Evolutionary conservation across 116 monocot species (phyloP), one percentile per base, ranked within the genome.

Genomic region (Cymodocea nodosa): DNA sequence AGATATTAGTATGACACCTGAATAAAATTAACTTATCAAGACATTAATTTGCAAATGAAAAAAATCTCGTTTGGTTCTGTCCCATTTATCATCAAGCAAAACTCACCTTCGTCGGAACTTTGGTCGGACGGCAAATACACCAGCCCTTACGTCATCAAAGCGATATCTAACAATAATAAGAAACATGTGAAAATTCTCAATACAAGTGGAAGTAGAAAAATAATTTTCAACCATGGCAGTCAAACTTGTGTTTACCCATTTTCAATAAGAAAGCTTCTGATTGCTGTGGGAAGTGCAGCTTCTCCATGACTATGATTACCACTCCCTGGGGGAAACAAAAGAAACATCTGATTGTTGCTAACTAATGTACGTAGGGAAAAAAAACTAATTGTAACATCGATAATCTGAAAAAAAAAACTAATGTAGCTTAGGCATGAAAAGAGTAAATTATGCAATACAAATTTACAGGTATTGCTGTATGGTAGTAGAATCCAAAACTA

Each of bases 301-400:
- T 79, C 75, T 17, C 87, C 90, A 60, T 72, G 71, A 73, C 95
- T 97, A 65, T 97, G 90, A 36, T 81, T 90, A 4, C 95, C 95
- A 16, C 49, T 78, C 23, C 95, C 95, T 94, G 77, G 58, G 48
- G 17, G 35, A 35, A 56, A 56, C 10, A 35, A 37, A 36, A 35
- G 3, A 67, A 58, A 60, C 34, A 16, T 60, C 35, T 30, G 15
- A 16, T 60, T 60, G 25, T 35, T 30, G 60, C 16, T 15, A 15
- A 35, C 6, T 15, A 34, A 44, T 44, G 5, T 9, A 44, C 0
- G 12, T 12, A 44, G 3, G 30, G 30, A 3, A 30, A n/a, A n/a
- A n/a, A n/a, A n/a, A n/a, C n/a, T n/a, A n/a, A n/a, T n/a, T n/a
- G n/a, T n/a, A n/a, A 30, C 30, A 30, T 30, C 30, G 2, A 30